Evolutionary conservation across 306 rosid genomes (phyloP), one percentile per base, ranked within the genome.

Genomic region (Castanea sativa): DNA sequence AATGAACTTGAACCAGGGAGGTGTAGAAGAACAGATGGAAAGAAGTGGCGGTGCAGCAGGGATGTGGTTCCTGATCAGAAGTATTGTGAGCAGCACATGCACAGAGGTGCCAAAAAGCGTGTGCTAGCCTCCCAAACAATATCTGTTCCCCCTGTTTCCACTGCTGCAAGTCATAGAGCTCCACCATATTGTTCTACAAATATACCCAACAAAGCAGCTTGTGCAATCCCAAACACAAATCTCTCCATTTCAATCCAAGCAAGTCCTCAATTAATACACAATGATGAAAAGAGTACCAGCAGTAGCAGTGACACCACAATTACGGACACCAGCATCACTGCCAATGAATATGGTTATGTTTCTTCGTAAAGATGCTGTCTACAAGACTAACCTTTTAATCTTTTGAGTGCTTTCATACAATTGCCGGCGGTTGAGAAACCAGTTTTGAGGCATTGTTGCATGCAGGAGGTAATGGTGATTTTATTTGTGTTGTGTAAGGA

Each of bases 11-110:
- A 92, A 86, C 82, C 85, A 0, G 87, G 85, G 58, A 75, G 97
- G 83, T 94, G 98, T 53, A 86, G 97, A 73, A 87, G 98, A 88
- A 94, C 97, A 12, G 97, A 94, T 2, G 98, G 97, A 30, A 94
- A 90, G 87, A 94, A 89, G 78, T 94, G 98, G 98, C 85, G 92
- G 57, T 94, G 98, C 88, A 84, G 87, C 81, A 78, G 89, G 25
- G 87, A 74, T 16, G 87, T 81, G 57, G 81, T 94, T 78, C 89
- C 93, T 1, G 81, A 86, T 61, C 91, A 88, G 70, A 94, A 94
- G 74, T 92, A 94, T 78, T 90, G 98, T 76, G 86, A 75, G 21
- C 80, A 88, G 16, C 98, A 94, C 73, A 80, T 90, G 91, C 93
- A 92, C 78, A 84, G 97, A 85, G 98, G 97, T 25, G 87, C 90